phyloP scores from a whole-genome alignment of 345 rosid genomes.

The Hibiscus syriacus region DNA sequence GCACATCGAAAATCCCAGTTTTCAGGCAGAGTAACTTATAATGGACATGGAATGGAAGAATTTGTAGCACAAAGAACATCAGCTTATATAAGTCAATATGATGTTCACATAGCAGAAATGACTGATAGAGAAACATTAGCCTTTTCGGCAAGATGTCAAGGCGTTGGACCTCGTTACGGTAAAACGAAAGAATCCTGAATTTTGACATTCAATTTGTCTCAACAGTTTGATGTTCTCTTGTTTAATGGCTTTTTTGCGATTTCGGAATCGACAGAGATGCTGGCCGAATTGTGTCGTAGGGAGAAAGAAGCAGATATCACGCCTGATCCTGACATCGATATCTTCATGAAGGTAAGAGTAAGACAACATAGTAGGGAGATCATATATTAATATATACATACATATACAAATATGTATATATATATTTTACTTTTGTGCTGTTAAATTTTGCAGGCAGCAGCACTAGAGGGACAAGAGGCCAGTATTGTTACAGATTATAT shows the following conservation, averaged over 20 bases:
- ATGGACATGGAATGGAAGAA: constrained; percentile 54
- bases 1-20: constrained; percentile 22
- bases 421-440: not conserved
- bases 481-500: constrained; percentile 6
- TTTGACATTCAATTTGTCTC: not conserved
- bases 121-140: constrained; percentile 15
- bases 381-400: not conserved
- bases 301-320: constrained; percentile 6
- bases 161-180: constrained; percentile 56
- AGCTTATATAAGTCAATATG: constrained; percentile 11
- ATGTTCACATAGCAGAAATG: constrained; percentile 9
- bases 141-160: constrained; percentile 76
- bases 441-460: constrained; percentile 1
- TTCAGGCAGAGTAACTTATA: constrained; percentile 53
- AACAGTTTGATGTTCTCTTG: not conserved
- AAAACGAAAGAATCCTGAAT: not conserved
- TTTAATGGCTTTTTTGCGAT: not conserved
- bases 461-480: constrained; percentile 4
- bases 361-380: too few species aligned
- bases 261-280: not conserved
- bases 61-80: constrained; percentile 3
- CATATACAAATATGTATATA: not conserved
- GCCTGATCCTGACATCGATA: constrained; percentile 10
- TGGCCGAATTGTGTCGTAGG: constrained; percentile 8
- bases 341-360: constrained; percentile 2